phyloP scores from a whole-genome alignment of 129 eudicot genomes.

The Pittosporum tobira region DNA sequence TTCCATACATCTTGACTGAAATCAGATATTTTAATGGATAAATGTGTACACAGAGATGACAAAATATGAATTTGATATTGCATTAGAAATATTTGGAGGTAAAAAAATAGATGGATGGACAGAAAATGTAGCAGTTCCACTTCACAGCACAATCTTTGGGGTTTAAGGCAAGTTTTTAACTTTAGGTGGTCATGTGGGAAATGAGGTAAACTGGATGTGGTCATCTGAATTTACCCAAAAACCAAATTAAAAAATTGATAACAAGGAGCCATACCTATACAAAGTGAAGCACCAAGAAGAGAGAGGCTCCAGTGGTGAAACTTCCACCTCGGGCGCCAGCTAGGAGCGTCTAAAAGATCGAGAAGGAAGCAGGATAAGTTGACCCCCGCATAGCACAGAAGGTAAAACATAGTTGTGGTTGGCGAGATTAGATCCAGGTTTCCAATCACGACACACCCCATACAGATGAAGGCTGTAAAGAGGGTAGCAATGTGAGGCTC shows the following conservation, averaged over 20 bases:
- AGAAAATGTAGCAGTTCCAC: too few relatives aligned
- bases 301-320: slow-evolving; percentile 99
- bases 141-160: too few relatives aligned
- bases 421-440: slow-evolving; percentile 95
- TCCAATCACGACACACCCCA: slow-evolving; percentile 89
- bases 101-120: too few relatives aligned
- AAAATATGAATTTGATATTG: too few relatives aligned
- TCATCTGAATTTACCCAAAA: too few relatives aligned
- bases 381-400: slow-evolving; percentile 91
- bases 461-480: slow-evolving; percentile 92
- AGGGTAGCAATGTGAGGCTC: slow-evolving; percentile 94
- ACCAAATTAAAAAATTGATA: slow-evolving; percentile 3
- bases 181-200: too few relatives aligned
- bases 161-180: neutral
- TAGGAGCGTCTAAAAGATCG: slow-evolving; percentile 97
- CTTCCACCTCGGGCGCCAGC: slow-evolving; percentile 99
- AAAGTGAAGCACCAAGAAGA: slow-evolving; percentile 88
- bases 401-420: slow-evolving; percentile 94
- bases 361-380: slow-evolving; percentile 96
- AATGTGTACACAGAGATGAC: too few relatives aligned
- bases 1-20: too few relatives aligned
- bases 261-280: slow-evolving; percentile 50
- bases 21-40: too few relatives aligned
- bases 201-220: neutral
- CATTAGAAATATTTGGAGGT: too few relatives aligned